These are phyloP conservation scores for Pyrenophora seminiperda DNA, from an alignment of 2,329 filamentous ascomycete species.

Conservation along the genomic window DNA sequence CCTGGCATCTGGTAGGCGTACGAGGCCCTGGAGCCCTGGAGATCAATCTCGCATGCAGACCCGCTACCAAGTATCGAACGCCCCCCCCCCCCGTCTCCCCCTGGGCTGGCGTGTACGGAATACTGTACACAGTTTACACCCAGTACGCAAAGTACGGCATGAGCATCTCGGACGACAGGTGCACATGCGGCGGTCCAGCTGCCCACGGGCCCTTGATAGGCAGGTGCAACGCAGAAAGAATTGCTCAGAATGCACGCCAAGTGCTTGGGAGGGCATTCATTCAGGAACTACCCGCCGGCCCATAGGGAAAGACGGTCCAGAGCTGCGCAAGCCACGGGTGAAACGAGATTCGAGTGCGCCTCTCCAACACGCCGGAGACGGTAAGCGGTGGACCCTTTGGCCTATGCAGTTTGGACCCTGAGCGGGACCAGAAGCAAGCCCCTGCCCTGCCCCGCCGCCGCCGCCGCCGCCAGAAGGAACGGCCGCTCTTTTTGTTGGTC, in stretches of 20 bases:
- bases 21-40: not conserved
- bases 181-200: not conserved
- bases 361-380: not conserved
- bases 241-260: slow-evolving; percentile 2
- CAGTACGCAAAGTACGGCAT: not conserved
- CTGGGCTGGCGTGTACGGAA: too few relatives aligned
- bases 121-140: too few relatives aligned
- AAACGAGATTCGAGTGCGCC: not conserved
- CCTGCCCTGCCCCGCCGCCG: too few relatives aligned
- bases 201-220: slow-evolving; percentile 7
- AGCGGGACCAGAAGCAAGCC: slow-evolving; percentile 3
- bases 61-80: not conserved
- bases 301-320: slow-evolving; percentile 1
- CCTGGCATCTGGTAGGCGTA: not conserved
- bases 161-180: not conserved
- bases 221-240: slow-evolving; percentile 3
- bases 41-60: slow-evolving; percentile 3
- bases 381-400: slow-evolving; percentile 6
- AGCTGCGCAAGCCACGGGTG: not conserved
- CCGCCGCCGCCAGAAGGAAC: slow-evolving; percentile 1
- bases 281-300: not conserved
- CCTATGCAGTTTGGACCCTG: too few relatives aligned
- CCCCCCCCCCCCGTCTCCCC: too few relatives aligned
- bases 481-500: not conserved
- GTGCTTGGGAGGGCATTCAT: not conserved